phyloP scores from a whole-genome alignment of 1,139 yeast species.

The Debaryomyces subglobosus region DNA sequence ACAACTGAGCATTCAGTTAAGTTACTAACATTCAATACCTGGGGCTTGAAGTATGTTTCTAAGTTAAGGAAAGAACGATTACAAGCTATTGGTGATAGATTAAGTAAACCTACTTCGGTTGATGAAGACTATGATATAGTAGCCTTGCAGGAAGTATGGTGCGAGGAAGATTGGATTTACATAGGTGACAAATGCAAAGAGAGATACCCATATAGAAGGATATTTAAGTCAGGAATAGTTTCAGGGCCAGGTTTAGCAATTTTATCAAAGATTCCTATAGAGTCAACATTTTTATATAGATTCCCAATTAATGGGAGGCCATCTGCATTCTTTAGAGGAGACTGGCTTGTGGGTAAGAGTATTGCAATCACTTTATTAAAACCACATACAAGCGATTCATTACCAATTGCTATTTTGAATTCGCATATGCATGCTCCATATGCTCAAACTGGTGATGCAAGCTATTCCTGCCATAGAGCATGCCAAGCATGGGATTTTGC shows the following conservation, averaged over 20 bases:
- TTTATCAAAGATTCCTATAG: constrained; percentile 82
- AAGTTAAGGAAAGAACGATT: constrained; percentile 67
- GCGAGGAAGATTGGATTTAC: constrained; percentile 76
- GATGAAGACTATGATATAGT: constrained; percentile 72
- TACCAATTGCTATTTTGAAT: constrained; percentile 77
- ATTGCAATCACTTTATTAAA: constrained; percentile 73
- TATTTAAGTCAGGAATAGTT: constrained; percentile 79
- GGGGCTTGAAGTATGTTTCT: constrained; percentile 90
- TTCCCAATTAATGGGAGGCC: constrained; percentile 95
- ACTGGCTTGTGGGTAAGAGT: constrained; percentile 95
- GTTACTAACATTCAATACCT: constrained; percentile 70
- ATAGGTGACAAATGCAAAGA: constrained; percentile 49
- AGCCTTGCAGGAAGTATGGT: constrained; percentile 95
- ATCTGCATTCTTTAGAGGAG: constrained; percentile 91
- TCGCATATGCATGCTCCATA: constrained; percentile 99
- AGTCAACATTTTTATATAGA: constrained; percentile 72
- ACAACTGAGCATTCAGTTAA: constrained; percentile 28
- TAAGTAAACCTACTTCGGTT: constrained; percentile 43
- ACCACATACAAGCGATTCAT: constrained; percentile 47
- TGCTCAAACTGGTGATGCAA: constrained; percentile 78
- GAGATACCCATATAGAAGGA: constrained; percentile 65
- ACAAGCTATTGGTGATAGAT: constrained; percentile 68
- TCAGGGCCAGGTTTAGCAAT: constrained; percentile 94
- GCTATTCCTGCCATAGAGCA: constrained; percentile 86
- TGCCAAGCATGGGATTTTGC: constrained; percentile 97